A percentile compares a stretch with the other conserved stretches of the same genome.
Conservation (phyloP, 2,329 filamentous ascomycete genomes). For the Bertia moriformis region DNA sequence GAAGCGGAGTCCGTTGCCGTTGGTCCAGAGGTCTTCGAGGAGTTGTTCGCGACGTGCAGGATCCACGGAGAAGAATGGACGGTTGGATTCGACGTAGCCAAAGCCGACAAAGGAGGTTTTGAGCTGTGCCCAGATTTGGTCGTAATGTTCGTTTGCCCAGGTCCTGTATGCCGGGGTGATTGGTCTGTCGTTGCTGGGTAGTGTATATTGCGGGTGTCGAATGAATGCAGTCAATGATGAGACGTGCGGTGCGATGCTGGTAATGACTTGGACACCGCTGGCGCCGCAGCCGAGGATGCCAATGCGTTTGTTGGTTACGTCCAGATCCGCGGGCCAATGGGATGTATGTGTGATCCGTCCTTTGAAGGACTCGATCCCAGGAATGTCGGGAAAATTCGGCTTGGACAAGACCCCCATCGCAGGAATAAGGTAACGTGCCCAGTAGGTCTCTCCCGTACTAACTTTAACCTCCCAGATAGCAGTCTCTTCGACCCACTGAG, state of each 20-base stretch:
- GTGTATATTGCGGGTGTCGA: constrained; percentile 6
- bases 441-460: constrained; percentile 8
- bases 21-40: constrained; percentile 3
- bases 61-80: too few species aligned
- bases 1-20: constrained; percentile 13
- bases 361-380: constrained; percentile 18
- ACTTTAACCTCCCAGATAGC: constrained; percentile 14
- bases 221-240: too few species aligned
- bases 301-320: constrained; percentile 19
- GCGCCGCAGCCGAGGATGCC: constrained; percentile 25
- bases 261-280: constrained; percentile 20
- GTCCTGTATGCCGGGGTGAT: constrained; percentile 4
- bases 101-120: too few species aligned
- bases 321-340: constrained; percentile 20
- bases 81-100: too few species aligned
- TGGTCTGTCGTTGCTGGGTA: constrained; percentile 3
- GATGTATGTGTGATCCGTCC: constrained; percentile 22
- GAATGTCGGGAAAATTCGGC: constrained; percentile 18
- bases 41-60: too few species aligned
- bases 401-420: constrained; percentile 21
- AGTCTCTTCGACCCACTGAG: constrained; percentile 14
- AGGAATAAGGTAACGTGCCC: constrained; percentile 16
- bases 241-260: too few species aligned
- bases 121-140: too few species aligned
- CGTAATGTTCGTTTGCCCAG: too few species aligned